Evolutionary conservation across 805 yeast genomes (phyloP), one percentile per base, ranked within the genome.

Genomic region (Isabelozyma rhagii): DNA sequence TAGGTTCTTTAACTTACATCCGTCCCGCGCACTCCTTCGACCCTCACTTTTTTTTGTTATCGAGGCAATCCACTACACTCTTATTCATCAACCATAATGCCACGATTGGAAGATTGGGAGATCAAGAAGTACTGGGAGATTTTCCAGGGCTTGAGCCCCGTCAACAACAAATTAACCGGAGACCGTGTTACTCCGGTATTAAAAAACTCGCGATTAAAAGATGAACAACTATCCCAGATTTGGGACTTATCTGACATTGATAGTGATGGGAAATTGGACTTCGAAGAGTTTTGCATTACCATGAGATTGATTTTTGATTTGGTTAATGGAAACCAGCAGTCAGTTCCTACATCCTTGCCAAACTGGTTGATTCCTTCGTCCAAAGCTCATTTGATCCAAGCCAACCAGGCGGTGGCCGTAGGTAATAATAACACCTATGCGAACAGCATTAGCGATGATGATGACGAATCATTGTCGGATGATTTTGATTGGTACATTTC

Each of bases 41-140:
- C 36, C 36, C 36, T 9, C n/a, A 31, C 2, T 13, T 31, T 31
- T 31, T 31, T 31, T 31, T 9, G 36, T 31, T 9, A 31, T 10
- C 36, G 5, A 13, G n/a, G n/a, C 10, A 31, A 10, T 5, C n/a
- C 36, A 31, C n/a, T 31, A 13, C 2, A 1, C 8, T 10, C 36
- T 13, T 13, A 9, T 31, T 31, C 36, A 10, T 8, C 27, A 25
- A 8, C 17, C 11, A 41, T 9, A 41, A 72, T 73, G 77, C 91
- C 93, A 25, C 83, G 87, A 54, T 71, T 91, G 52, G 97, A 90
- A 67, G 94, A 91, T 59, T 91, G 96, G 87, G 99, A 94, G 70
- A 91, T 92, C 60, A 87, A 91, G 62, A 93, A 93, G 72, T 94
- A 91, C 77, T 94, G 99, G 99, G 96, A 94, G 69, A 92, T 94